A percentile compares a stretch with the other conserved stretches of the same genome.
These are phyloP conservation scores for Suhomyces bribrorum DNA, from an alignment of 1,139 yeast species.

Conservation along the genomic window DNA sequence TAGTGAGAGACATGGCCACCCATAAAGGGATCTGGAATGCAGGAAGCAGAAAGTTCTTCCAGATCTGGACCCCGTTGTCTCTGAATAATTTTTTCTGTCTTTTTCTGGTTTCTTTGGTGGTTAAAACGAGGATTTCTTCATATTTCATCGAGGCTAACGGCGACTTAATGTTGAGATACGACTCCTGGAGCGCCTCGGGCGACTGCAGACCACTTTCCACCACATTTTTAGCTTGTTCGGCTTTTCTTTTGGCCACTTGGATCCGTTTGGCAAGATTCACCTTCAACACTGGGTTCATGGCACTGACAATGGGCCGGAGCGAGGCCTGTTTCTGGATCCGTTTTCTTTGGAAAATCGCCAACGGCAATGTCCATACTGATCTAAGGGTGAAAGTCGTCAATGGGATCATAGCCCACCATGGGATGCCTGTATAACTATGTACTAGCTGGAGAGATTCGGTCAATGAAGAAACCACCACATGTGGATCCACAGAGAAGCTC, in stretches of 20 bases:
- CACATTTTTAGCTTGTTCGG: constrained; percentile 16
- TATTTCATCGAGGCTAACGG: constrained; percentile 58
- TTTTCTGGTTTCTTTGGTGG: constrained; percentile 75
- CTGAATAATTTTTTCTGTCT: constrained; percentile 71
- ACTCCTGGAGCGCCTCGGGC: constrained; percentile 9
- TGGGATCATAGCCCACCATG: constrained; percentile 88
- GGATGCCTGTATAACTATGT: constrained; percentile 60
- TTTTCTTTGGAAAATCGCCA: constrained; percentile 70
- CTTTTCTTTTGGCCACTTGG: constrained; percentile 37
- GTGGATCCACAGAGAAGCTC: constrained; percentile 19
- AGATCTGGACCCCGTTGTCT: constrained; percentile 67
- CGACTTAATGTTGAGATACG: constrained; percentile 18
- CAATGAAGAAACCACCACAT: constrained; percentile 29
- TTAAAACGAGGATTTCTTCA: constrained; percentile 72
- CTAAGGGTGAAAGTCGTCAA: constrained; percentile 67
- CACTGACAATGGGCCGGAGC: constrained; percentile 66
- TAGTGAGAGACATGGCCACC: constrained; percentile 73
- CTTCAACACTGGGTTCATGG: constrained; percentile 74
- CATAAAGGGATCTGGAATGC: constrained; percentile 86
- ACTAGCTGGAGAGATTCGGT: constrained; percentile 48
- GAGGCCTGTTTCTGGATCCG: constrained; percentile 71
- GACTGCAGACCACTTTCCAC: constrained; percentile 6
- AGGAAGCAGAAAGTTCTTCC: constrained; percentile 79
- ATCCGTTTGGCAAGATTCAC: constrained; percentile 67
- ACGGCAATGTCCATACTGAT: constrained; percentile 68